Conservation (phyloP, 441 rosid genomes). For the Adansonia gregorii region DNA sequence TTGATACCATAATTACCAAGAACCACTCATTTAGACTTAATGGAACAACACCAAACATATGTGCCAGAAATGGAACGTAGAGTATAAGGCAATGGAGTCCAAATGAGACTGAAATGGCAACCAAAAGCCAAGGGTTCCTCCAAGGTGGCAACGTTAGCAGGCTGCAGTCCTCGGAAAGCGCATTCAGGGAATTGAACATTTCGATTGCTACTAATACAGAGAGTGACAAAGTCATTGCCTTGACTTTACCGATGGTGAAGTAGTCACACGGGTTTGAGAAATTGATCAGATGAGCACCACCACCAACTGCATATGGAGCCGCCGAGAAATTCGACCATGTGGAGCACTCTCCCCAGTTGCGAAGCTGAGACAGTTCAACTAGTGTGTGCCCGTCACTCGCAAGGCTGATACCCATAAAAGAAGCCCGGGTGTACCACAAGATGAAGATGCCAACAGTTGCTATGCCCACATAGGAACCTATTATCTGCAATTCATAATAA, state of each 20-base stretch:
- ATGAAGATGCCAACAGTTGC: constrained; percentile 89
- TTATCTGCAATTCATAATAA: constrained; percentile 45
- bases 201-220: constrained; percentile 91
- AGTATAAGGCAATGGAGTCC: constrained; percentile 81
- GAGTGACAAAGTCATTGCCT: constrained; percentile 85
- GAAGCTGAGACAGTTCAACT: constrained; percentile 67
- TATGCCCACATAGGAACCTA: constrained; percentile 88
- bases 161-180: constrained; percentile 85
- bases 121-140: constrained; percentile 91
- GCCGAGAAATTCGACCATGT: constrained; percentile 78
- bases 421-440: constrained; percentile 82
- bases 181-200: constrained; percentile 92
- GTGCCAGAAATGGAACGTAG: constrained; percentile 79
- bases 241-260: constrained; percentile 78
- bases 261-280: constrained; percentile 81
- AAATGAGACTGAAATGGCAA: constrained; percentile 78
- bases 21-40: constrained; percentile 74
- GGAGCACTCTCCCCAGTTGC: constrained; percentile 75
- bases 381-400: constrained; percentile 78
- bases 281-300: constrained; percentile 53
- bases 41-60: constrained; percentile 79
- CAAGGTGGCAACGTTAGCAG: constrained; percentile 82
- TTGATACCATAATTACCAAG: constrained; percentile 70
- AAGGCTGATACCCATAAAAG: constrained; percentile 75
- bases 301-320: constrained; percentile 55